Conservation (phyloP, 2,329 filamentous ascomycete species). For the Cercospora zeae-maydis region DNA sequence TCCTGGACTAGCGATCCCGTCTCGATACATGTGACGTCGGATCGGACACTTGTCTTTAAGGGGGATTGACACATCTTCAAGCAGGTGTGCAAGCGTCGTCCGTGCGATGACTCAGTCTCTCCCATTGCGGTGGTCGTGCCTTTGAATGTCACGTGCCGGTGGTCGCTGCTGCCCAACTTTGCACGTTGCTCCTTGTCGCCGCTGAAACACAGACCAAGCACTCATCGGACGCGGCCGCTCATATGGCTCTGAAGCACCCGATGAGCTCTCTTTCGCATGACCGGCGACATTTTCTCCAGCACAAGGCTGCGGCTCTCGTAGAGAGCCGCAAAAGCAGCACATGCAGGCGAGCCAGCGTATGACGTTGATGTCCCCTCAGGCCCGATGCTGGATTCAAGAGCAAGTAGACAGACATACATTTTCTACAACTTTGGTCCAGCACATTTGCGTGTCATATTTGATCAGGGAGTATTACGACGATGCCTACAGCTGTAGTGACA, state of each 20-base stretch:
- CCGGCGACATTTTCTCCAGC: neutral
- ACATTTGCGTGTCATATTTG: neutral
- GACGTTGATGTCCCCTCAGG: neutral
- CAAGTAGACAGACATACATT: neutral
- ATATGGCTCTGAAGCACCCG: neutral
- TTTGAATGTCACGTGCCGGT: neutral
- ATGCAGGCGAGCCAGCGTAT: neutral
- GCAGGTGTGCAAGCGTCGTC: neutral
- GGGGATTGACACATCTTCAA: neutral
- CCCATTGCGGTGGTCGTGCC: neutral
- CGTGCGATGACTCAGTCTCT: neutral
- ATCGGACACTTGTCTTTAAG: neutral
- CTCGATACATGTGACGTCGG: neutral
- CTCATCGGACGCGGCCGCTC: neutral
- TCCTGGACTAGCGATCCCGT: neutral
- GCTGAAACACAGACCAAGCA: neutral
- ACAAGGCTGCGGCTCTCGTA: neutral
- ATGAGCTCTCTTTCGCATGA: neutral
- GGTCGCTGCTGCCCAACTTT: neutral
- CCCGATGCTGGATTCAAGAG: neutral
- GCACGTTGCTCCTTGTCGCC: neutral
- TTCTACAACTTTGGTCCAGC: neutral
- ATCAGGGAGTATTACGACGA: neutral
- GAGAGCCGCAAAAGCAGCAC: neutral
- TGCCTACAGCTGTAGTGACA: slow-evolving; percentile 25